Base-by-base conservation (phyloP, 306 rosid genomes). In the Prunus mongolica region DNA sequence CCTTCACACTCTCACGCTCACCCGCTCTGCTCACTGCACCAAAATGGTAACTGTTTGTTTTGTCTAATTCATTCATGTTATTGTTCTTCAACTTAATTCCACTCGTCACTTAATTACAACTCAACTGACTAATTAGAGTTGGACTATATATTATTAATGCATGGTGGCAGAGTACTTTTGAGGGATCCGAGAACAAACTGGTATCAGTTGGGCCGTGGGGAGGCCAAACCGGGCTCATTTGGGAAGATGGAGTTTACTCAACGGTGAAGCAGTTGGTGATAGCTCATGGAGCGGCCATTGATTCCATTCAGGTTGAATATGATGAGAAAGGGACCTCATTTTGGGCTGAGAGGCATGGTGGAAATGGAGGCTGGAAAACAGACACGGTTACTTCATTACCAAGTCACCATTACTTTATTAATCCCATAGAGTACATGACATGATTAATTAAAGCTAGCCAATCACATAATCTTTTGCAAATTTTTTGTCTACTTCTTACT, bases 331-430 rank as follows among this genome's bases (percentile, higher is more conserved):
- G 91, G 10, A 61, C 16, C 61, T 88, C 98, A 27, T 25, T 84
- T 38, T 89, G 97, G 98, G 88, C 97, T 67, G 77, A 70, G 12
- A 93, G 78, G 82, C 93, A 89, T 82, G 98, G 97, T 76, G 97
- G 92, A 69, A 87, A 82, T 81, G 96, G 94, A 75, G 98, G 96
- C 80, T 65, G 70, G 60, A 72, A 51, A 76, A 79, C 60, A 20
- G 82, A 79, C 75, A 82, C 12, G 79, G 89, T 82, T 46, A 46
- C 6, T 30, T 32, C 12, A 25, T 6, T 49, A 24, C 44, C 44
- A 38, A 38, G 44, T 38, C 8, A 38, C 8, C 44, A 38, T 38
- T 38, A 38, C 44, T 38, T 38, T 38, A 52, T 52, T 52, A 18
- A 52, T 56, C 28, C 27, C 62, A 56, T 6, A 54, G 12, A 28